Percentiles rank a stretch among this genome's conserved stretches.
These are phyloP conservation scores for Cladosporium colombiae DNA, from an alignment of 2,329 filamentous ascomycete species.

Conservation along the genomic window DNA sequence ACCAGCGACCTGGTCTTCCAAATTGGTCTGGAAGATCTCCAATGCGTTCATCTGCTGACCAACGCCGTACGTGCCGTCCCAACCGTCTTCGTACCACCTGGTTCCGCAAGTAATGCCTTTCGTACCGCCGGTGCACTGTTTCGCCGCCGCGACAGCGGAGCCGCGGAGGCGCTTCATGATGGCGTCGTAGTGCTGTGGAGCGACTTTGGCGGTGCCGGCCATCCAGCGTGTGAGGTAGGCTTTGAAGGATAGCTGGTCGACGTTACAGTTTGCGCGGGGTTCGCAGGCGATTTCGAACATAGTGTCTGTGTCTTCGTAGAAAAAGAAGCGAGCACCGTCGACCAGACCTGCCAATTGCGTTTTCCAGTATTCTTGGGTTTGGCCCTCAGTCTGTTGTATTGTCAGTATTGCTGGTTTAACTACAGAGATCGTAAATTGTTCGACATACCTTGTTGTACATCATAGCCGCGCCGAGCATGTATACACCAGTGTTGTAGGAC, in stretches of 20 bases:
- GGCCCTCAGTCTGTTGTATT: slow-evolving; percentile 28
- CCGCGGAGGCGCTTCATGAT: slow-evolving; percentile 56
- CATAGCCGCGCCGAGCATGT: slow-evolving; percentile 49
- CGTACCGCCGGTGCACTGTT: slow-evolving; percentile 52
- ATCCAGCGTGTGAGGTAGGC: slow-evolving; percentile 49
- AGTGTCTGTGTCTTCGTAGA: slow-evolving; percentile 36
- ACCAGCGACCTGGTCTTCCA: slow-evolving; percentile 41
- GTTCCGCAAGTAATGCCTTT: slow-evolving; percentile 49
- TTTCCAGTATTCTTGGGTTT: slow-evolving; percentile 27
- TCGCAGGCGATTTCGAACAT: slow-evolving; percentile 52
- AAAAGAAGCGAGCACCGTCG: slow-evolving; percentile 41
- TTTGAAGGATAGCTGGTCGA: slow-evolving; percentile 47
- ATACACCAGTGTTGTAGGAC: slow-evolving; percentile 49
- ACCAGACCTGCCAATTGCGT: slow-evolving; percentile 30
- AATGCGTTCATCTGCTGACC: slow-evolving; percentile 61
- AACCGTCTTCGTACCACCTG: slow-evolving; percentile 43
- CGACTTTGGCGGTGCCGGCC: slow-evolving; percentile 58
- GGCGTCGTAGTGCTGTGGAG: slow-evolving; percentile 54
- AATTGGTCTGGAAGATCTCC: slow-evolving; percentile 51
- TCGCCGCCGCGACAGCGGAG: slow-evolving; percentile 57
- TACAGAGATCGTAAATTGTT: neutral
- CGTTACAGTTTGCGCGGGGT: slow-evolving; percentile 42
- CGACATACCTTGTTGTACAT: slow-evolving; percentile 44
- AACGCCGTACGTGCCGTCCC: slow-evolving; percentile 53
- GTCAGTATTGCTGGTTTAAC: neutral